Conservation (phyloP, 441 rosid species). For the Euphorbia celastroides region DNA sequence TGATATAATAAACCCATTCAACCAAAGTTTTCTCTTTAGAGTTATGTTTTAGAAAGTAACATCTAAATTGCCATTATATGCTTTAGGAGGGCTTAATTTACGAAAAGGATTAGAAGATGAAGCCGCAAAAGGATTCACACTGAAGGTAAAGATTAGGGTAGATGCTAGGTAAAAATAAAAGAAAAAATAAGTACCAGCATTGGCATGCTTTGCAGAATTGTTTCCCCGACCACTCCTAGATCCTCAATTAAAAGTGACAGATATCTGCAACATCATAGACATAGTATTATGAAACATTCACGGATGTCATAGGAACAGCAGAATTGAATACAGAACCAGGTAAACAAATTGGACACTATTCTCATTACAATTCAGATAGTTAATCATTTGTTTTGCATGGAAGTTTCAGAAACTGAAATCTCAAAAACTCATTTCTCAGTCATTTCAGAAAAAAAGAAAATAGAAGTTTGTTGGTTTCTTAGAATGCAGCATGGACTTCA, state of each 20-base stretch:
- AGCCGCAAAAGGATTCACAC: not conserved
- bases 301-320: not conserved
- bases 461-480: not conserved
- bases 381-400: not conserved
- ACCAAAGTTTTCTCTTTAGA: not conserved
- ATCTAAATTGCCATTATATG: not conserved
- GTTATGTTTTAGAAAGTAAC: not conserved
- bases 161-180: not conserved
- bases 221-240: slow-evolving; percentile 49
- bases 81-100: not conserved
- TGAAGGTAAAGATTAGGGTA: not conserved
- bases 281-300: slow-evolving; percentile 4
- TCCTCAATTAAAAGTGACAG: slow-evolving; percentile 35
- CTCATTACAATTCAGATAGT: not conserved
- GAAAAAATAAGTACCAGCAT: slow-evolving; percentile 31
- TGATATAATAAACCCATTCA: not conserved
- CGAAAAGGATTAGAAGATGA: not conserved
- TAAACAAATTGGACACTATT: not conserved
- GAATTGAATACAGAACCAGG: not conserved
- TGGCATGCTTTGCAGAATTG: slow-evolving; percentile 30
- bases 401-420: not conserved
- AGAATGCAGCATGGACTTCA: not conserved
- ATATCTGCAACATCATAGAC: slow-evolving; percentile 38
- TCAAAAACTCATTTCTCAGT: not conserved
- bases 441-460: not conserved